Conservation (phyloP, 768 basidiomycete species). For the Suillus occidentalis region DNA sequence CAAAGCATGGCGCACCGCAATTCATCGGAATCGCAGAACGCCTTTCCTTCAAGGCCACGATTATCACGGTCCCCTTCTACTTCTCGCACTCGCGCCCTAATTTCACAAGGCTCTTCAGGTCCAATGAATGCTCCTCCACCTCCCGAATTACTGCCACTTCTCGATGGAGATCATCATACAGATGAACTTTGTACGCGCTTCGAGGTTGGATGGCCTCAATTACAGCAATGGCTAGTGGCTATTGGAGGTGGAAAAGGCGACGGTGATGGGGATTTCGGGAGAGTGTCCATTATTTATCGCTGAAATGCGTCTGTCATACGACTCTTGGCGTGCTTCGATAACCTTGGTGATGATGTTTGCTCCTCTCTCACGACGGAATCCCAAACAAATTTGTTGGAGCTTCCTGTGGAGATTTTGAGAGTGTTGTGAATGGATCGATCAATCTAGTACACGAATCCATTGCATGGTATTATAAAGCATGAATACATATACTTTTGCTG, state of each 20-base stretch:
- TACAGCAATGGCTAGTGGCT: conserved; percentile 69
- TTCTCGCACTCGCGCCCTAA: conserved; percentile 34
- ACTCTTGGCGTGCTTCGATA: not conserved
- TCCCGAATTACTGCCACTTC: conserved; percentile 51
- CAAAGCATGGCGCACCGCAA: conserved; percentile 3
- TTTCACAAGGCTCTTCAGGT: conserved; percentile 26
- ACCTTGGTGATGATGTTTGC: not conserved
- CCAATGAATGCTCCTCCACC: conserved; percentile 38
- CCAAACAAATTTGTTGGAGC: not conserved
- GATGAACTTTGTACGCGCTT: conserved; percentile 88
- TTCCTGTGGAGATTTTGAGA: not conserved
- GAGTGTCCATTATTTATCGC: conserved; percentile 76
- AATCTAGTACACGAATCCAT: not conserved
- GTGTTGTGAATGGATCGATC: not conserved
- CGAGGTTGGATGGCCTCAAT: conserved; percentile 77
- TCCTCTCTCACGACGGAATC: not conserved
- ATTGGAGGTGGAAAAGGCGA: conserved; percentile 63
- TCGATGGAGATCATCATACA: conserved; percentile 90
- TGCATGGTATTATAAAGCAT: not conserved
- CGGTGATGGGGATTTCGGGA: conserved; percentile 57
- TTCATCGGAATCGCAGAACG: not conserved
- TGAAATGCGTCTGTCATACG: conserved; percentile 32
- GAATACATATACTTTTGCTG: conserved; percentile 3
- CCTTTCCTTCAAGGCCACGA: conserved; percentile 26
- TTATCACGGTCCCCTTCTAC: conserved; percentile 62